Evolutionary conservation across 1,284 basidiomycete species (phyloP).

Genomic region (Earliella scabrosa): DNA sequence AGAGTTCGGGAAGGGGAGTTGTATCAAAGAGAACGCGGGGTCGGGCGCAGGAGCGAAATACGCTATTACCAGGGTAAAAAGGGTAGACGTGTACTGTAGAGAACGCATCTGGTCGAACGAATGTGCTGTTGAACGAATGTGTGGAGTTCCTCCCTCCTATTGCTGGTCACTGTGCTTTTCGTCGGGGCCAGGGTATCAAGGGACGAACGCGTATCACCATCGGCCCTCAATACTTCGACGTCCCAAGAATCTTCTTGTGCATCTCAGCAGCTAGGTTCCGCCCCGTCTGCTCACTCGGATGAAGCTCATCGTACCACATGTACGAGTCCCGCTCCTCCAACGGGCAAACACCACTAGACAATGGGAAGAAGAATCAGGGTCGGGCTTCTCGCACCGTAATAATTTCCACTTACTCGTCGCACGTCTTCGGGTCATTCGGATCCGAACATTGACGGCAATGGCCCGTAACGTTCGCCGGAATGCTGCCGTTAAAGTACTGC

Average conservation of each 20-base stretch:
- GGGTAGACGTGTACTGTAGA: too few species aligned
- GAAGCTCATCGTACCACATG: constrained; percentile 14
- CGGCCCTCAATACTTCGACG: constrained; percentile 6
- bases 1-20: too few species aligned
- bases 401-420: background rate
- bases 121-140: too few species aligned
- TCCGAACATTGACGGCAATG: constrained; percentile 11
- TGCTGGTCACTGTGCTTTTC: too few species aligned
- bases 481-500: constrained; percentile 11
- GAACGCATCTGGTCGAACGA: too few species aligned
- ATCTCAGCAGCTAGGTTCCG: constrained; percentile 10
- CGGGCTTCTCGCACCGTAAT: rapidly evolving
- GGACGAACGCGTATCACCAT: too few species aligned
- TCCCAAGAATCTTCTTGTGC: constrained; percentile 5
- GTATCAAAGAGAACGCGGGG: too few species aligned
- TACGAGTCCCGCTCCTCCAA: constrained; percentile 7
- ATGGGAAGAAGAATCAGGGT: background rate
- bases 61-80: too few species aligned
- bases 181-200: too few species aligned
- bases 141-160: too few species aligned
- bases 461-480: constrained; percentile 10
- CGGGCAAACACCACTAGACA: constrained; percentile 2
- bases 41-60: too few species aligned
- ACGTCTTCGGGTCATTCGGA: constrained; percentile 8
- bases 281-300: constrained; percentile 12